Conservation (phyloP, 2,329 filamentous ascomycete species). For the Ramichloridium luteum region DNA sequence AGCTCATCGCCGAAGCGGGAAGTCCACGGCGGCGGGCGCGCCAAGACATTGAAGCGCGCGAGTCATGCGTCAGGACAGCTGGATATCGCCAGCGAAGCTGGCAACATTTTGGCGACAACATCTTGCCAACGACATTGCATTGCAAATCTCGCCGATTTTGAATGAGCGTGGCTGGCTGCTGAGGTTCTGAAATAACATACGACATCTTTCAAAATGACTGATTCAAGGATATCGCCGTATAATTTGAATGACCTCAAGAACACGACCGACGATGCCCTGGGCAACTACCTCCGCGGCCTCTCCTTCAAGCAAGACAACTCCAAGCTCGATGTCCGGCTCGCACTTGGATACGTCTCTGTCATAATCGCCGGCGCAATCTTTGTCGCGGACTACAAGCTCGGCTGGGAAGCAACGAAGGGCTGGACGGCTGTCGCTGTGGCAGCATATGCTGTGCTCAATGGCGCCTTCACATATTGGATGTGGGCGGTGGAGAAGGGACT, state of each 20-base stretch:
- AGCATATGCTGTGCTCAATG: slow-evolving; percentile 69
- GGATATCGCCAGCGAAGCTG: no score
- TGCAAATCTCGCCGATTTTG: not conserved
- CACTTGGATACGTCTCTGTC: slow-evolving; percentile 73
- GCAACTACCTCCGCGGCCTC: slow-evolving; percentile 83
- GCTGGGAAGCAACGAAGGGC: slow-evolving; percentile 74
- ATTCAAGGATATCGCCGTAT: slow-evolving; percentile 25
- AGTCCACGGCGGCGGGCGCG: no score
- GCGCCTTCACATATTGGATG: slow-evolving; percentile 70
- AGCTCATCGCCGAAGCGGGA: no score
- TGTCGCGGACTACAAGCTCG: slow-evolving; percentile 79
- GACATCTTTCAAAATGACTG: slow-evolving; percentile 20
- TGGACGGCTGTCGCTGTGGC: slow-evolving; percentile 71
- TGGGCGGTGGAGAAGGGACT: slow-evolving; percentile 68
- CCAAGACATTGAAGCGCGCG: no score
- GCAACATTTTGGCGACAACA: no score
- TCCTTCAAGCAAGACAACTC: slow-evolving; percentile 71
- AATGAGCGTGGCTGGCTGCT: not conserved
- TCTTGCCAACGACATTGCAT: slow-evolving; percentile 1
- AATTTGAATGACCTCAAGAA: slow-evolving; percentile 72
- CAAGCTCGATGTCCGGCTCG: slow-evolving; percentile 70
- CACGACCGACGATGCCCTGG: slow-evolving; percentile 86
- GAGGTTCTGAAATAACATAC: not conserved
- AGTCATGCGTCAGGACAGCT: no score
- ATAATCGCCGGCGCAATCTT: slow-evolving; percentile 71